Evolutionary conservation across 345 rosid genomes (phyloP).

Genomic region (Psidium friedrichsthalianum): DNA sequence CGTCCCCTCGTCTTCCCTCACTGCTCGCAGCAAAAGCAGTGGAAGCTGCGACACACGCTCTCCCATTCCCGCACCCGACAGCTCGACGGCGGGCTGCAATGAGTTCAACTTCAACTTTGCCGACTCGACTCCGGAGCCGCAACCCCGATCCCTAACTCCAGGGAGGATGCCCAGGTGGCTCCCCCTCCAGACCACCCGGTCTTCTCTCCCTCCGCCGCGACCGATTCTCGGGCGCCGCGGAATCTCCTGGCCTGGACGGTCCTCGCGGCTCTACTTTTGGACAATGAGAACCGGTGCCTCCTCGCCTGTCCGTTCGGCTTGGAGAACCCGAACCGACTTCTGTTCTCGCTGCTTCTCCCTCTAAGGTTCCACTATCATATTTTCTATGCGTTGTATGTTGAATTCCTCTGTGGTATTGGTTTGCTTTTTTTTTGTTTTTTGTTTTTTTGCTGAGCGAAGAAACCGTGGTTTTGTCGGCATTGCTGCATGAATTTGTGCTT

Average conservation of each 20-base stretch:
- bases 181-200: conserved; percentile 64
- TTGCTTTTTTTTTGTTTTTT: neutral
- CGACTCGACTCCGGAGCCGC: conserved; percentile 12
- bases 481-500: neutral
- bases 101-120: conserved; percentile 44
- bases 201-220: conserved; percentile 26
- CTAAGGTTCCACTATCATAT: conserved; percentile 34
- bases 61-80: neutral
- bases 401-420: neutral
- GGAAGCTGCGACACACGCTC: neutral
- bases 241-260: conserved; percentile 76
- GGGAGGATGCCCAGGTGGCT: conserved; percentile 58
- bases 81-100: conserved; percentile 11
- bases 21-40: neutral
- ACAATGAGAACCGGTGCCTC: conserved; percentile 35
- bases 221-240: conserved; percentile 15
- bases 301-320: conserved; percentile 67
- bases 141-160: conserved; percentile 32
- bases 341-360: conserved; percentile 65
- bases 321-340: conserved; percentile 84
- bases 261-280: conserved; percentile 74
- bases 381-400: neutral
- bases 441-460: neutral
- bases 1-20: neutral
- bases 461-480: neutral